Base-by-base conservation (phyloP, 2,329 filamentous ascomycete species). In the Arthroderma sp. region DNA sequence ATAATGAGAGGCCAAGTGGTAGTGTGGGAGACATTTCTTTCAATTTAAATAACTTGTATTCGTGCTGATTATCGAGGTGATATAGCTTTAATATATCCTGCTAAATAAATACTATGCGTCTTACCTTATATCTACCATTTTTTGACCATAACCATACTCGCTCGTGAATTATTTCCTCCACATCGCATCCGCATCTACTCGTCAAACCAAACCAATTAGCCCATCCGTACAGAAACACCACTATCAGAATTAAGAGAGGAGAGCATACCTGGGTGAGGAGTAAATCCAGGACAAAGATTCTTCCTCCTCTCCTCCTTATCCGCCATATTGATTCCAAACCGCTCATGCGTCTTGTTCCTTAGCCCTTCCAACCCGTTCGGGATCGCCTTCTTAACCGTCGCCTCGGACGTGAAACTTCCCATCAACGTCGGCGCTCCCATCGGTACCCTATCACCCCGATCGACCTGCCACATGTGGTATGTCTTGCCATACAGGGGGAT, bases 391-490 rank as follows among this genome's bases (percentile, higher is more conserved):
- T 53, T 47, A 11, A 59, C 55, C 29, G 45, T 54, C 33, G 54
- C 58, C 30, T 58, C 51, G 10, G 56, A 53, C 3, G 50, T 58
- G 50, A 70, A 79, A 54, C 78, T 81, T 50, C 71, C 77, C 75
- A 83, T 82, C 52, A 83, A 61, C 61, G 79, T 63, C 45, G 80
- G 78, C 49, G 64, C 58, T 0, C 79, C 78, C 51, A 82, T 56
- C 1, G 79, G 79, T 44, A 82, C 55, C 42, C 66, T 62, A 56
- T 89, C 77, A 0, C 84, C 84, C 4, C 75, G 69, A 63, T 93
- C 86, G 10, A 82, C 77, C 71, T 93, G 84, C 86, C 87, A 94
- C 36, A 91, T 69, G 59, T 94, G 86, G 61, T 82, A 91, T 1
- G 82, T 77, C 59, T 94, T 94, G 6, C 86, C 86, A 56, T 93